phyloP scores from a whole-genome alignment of 1,284 basidiomycete species.

The Vanrija sp. region DNA sequence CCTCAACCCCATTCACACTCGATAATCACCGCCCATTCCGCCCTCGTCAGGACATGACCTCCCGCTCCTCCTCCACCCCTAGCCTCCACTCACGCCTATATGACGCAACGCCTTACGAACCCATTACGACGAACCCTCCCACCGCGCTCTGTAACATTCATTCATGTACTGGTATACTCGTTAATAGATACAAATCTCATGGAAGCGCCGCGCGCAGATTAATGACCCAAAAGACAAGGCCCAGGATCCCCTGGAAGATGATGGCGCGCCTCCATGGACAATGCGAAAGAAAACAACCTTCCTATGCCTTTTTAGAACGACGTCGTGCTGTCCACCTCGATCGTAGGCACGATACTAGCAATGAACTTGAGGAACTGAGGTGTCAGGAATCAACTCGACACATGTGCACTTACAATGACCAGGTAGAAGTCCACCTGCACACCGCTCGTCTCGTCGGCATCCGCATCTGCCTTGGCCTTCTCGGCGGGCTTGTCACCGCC shows the following conservation, averaged over 20 bases:
- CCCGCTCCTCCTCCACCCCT: too few species aligned
- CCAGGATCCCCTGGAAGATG: too few species aligned
- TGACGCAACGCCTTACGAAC: not conserved
- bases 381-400: not conserved
- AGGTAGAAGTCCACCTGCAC: slow-evolving; percentile 93
- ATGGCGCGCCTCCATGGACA: too few species aligned
- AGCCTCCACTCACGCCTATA: not conserved
- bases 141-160: not conserved
- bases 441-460: slow-evolving; percentile 70
- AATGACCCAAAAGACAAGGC: too few species aligned
- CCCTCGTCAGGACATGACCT: too few species aligned
- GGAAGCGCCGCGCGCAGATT: too few species aligned
- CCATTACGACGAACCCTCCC: not conserved
- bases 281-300: too few species aligned
- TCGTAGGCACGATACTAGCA: slow-evolving; percentile 70
- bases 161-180: not conserved
- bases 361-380: slow-evolving; percentile 87
- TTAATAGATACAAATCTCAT: not conserved
- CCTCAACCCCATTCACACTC: too few species aligned
- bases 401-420: slow-evolving; percentile 58
- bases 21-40: too few species aligned
- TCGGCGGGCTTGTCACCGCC: slow-evolving; percentile 48
- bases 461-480: slow-evolving; percentile 25
- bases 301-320: slow-evolving; percentile 7
- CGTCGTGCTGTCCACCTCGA: slow-evolving; percentile 57